A percentile compares a stretch with the other conserved stretches of the same genome.
Evolutionary conservation across 768 basidiomycete species (phyloP).

Genomic region (Psilocybe sp.): DNA sequence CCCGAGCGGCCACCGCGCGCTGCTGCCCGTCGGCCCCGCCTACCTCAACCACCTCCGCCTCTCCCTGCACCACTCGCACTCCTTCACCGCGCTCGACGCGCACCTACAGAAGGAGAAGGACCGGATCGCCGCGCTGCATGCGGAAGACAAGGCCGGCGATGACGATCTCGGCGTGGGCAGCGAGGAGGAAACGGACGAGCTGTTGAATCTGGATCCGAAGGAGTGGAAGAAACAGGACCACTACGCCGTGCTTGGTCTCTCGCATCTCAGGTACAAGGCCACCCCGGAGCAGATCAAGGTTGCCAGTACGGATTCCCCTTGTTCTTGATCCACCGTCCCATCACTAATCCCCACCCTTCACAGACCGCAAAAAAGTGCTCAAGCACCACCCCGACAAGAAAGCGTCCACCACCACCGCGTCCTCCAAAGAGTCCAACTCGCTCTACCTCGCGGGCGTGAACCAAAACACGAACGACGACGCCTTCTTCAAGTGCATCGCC

Average conservation of each 20-base stretch:
- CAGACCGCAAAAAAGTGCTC: constrained; percentile 98
- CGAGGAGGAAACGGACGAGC: constrained; percentile 73
- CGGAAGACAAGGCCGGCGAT: constrained; percentile 42
- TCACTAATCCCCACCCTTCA: not conserved
- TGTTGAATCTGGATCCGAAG: constrained; percentile 85
- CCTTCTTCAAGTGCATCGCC: constrained; percentile 99
- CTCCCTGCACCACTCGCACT: constrained; percentile 66
- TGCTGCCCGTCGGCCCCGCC: constrained; percentile 86
- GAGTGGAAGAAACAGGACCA: constrained; percentile 99
- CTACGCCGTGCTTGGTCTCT: constrained; percentile 94
- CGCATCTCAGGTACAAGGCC: constrained; percentile 83
- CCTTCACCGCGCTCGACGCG: constrained; percentile 83
- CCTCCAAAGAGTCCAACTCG: constrained; percentile 19
- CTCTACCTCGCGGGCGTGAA: constrained; percentile 50
- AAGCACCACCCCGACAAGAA: constrained; percentile 99
- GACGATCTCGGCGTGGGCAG: constrained; percentile 93
- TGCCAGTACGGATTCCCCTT: constrained; percentile 76
- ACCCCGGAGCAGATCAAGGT: constrained; percentile 92
- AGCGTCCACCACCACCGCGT: constrained; percentile 30
- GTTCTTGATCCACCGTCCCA: not conserved
- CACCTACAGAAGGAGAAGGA: constrained; percentile 41
- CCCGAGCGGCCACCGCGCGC: constrained; percentile 37
- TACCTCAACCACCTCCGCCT: constrained; percentile 83
- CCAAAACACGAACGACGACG: constrained; percentile 91
- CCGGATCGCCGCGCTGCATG: constrained; percentile 50